Percentiles rank a stretch among this genome's conserved stretches.
Evolutionary conservation across 192 early-diverging fungal genomes (phyloP).

Genomic region (Dissophora ornata): DNA sequence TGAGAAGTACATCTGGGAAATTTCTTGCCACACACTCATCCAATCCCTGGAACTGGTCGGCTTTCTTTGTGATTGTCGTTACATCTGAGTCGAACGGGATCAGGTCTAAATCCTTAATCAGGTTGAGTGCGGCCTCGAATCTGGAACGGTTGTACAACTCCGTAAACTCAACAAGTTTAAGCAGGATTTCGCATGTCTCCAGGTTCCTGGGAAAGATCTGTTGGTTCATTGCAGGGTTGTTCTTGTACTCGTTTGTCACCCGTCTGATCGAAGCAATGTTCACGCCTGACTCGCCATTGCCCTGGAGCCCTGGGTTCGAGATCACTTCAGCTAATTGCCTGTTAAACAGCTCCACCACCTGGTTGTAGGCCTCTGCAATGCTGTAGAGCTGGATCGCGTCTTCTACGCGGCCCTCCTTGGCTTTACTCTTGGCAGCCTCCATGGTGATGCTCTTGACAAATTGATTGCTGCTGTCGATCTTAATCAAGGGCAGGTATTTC

Average conservation of each 20-base stretch:
- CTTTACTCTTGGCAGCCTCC: conserved; percentile 76
- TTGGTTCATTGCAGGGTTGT: conserved; percentile 33
- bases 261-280: conserved; percentile 37
- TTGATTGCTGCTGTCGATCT: conserved; percentile 66
- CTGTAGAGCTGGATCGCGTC: conserved; percentile 85
- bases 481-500: conserved; percentile 70
- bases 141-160: conserved; percentile 61
- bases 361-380: conserved; percentile 74
- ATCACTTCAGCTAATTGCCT: conserved; percentile 75
- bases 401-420: conserved; percentile 71
- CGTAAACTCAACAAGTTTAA: conserved; percentile 72
- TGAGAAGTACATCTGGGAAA: conserved; percentile 80
- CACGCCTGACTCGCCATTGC: conserved; percentile 23
- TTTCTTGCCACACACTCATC: conserved; percentile 78
- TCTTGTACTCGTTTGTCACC: conserved; percentile 28
- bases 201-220: conserved; percentile 40
- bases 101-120: conserved; percentile 70
- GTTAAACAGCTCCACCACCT: conserved; percentile 76
- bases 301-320: conserved; percentile 39
- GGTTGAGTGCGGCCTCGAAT: conserved; percentile 68
- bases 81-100: conserved; percentile 74
- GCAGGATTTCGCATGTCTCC: conserved; percentile 68
- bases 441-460: conserved; percentile 74
- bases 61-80: conserved; percentile 65
- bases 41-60: conserved; percentile 71